A percentile compares a stretch with the other conserved stretches of the same genome.
Conservation (phyloP, 345 rosid genomes). For the Eucalyptus marginata region DNA sequence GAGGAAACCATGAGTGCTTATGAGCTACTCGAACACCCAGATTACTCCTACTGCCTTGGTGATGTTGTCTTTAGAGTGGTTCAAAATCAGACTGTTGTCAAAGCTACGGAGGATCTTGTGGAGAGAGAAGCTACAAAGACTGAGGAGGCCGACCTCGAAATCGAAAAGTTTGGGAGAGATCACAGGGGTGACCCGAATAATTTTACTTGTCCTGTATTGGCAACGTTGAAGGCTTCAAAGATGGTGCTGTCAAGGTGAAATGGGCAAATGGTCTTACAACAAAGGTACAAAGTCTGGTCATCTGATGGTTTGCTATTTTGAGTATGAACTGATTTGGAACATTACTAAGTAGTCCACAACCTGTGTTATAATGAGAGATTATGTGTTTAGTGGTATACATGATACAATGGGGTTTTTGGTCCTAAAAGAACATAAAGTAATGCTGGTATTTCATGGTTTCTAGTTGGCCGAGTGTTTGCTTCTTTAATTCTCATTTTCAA, state of each 20-base stretch:
- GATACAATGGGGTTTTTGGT: neutral
- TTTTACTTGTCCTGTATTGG: constrained; percentile 55
- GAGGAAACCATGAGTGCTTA: constrained; percentile 78
- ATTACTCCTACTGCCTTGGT: constrained; percentile 50
- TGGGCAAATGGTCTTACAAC: constrained; percentile 66
- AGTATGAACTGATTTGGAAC: neutral
- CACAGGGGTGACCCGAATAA: constrained; percentile 9
- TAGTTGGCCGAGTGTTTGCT: neutral
- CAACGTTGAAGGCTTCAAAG: constrained; percentile 52
- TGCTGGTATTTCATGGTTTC: neutral
- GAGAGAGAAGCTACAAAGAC: constrained; percentile 2
- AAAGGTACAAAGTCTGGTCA: constrained; percentile 24
- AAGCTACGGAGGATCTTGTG: neutral
- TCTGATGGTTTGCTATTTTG: neutral
- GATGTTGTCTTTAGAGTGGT: constrained; percentile 57
- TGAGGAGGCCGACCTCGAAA: neutral
- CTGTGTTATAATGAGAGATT: neutral
- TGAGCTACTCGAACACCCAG: constrained; percentile 84
- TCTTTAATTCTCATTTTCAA: neutral
- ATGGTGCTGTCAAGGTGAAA: constrained; percentile 61
- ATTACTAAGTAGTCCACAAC: neutral
- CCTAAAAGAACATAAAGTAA: neutral
- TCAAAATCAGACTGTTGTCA: neutral
- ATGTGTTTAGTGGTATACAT: neutral
- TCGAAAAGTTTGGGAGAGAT: neutral